Percentiles rank a stretch among this genome's conserved stretches.
Conservation (phyloP, 805 yeast genomes). For the Suhomyces faveliae region DNA sequence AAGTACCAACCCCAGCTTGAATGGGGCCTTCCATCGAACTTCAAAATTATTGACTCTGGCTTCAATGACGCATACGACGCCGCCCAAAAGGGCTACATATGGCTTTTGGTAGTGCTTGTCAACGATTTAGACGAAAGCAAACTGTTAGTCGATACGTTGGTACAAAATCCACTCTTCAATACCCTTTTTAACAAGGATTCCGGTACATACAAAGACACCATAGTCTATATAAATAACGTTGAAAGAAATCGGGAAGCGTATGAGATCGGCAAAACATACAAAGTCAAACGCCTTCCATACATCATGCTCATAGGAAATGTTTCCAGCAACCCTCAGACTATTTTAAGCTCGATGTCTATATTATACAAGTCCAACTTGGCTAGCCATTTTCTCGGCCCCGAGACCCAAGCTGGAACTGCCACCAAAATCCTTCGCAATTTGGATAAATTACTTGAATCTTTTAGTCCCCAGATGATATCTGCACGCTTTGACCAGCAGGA, state of each 20-base stretch:
- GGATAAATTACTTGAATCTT: slow-evolving; percentile 24
- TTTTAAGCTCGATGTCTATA: slow-evolving; percentile 40
- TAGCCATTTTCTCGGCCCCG: slow-evolving; percentile 18
- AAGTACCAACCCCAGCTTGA: slow-evolving; percentile 21
- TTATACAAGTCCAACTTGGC: slow-evolving; percentile 31
- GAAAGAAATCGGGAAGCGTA: slow-evolving; percentile 35
- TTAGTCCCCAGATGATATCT: slow-evolving; percentile 39
- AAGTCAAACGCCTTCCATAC: slow-evolving; percentile 31
- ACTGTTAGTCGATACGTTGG: slow-evolving; percentile 16
- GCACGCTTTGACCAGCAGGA: slow-evolving; percentile 40
- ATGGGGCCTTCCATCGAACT: slow-evolving; percentile 5
- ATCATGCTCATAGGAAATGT: slow-evolving; percentile 39
- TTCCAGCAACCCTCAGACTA: slow-evolving; percentile 28
- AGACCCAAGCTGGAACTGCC: slow-evolving; percentile 17
- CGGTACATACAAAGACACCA: slow-evolving; percentile 29
- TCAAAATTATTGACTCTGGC: slow-evolving; percentile 13
- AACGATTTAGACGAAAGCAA: slow-evolving; percentile 23
- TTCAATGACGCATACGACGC: slow-evolving; percentile 32
- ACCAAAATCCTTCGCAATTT: slow-evolving; percentile 27
- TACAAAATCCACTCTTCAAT: slow-evolving; percentile 16
- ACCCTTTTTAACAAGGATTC: slow-evolving; percentile 16
- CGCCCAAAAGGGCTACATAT: slow-evolving; percentile 27
- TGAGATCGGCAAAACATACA: slow-evolving; percentile 36
- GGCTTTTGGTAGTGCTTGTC: slow-evolving; percentile 34
- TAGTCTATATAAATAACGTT: slow-evolving; percentile 31